Base-by-base conservation (phyloP, 805 yeast genomes). In the Spathaspora passalidarum region DNA sequence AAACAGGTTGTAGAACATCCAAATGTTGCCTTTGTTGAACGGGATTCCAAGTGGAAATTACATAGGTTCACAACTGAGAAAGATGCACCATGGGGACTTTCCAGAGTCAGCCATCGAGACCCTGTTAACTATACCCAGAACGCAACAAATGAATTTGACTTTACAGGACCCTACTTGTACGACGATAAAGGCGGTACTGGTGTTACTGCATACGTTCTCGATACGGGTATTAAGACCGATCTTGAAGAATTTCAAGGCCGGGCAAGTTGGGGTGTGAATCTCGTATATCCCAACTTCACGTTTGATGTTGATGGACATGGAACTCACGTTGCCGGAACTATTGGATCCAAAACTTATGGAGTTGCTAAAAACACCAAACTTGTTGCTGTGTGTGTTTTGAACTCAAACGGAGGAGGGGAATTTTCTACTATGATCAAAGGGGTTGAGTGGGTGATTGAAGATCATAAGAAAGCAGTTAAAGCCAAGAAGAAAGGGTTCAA, bases 241-340 rank as follows among this genome's bases (percentile, higher is more conserved):
- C 84, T 82, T 57, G 79, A 78, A n/a, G 86, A 83, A 37, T 74
- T 86, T 57, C 83, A 76, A 55, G 83, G 81, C 2, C 67, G 91
- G 45, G 86, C 84, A 14, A 53, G 52, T 4, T 66, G 72, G 57
- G 90, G 89, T 2, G 62, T 56, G n/a, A 63, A 69, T 2, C 51
- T 65, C 42, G 61, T 72, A 3, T 63, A 65, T 56, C 72, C 72
- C 7, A 57, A 61, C 34, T 45, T 66, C 13, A 56, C 62, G 46
- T 45, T 59, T 14, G 97, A 91, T 60, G 66, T 66, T 8, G 82
- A 84, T 54, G 97, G 97, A 0, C 97, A 90, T 62, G 97, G 96
- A 0, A 88, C 97, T 1, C 97, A 90, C 63, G 95, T 91, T 40
- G 96, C 97, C 0, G 97, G 97, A 2, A 69, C 88, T 10, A 77